phyloP scores from a whole-genome alignment of 441 rosid species.

The Biscutella auriculata region DNA sequence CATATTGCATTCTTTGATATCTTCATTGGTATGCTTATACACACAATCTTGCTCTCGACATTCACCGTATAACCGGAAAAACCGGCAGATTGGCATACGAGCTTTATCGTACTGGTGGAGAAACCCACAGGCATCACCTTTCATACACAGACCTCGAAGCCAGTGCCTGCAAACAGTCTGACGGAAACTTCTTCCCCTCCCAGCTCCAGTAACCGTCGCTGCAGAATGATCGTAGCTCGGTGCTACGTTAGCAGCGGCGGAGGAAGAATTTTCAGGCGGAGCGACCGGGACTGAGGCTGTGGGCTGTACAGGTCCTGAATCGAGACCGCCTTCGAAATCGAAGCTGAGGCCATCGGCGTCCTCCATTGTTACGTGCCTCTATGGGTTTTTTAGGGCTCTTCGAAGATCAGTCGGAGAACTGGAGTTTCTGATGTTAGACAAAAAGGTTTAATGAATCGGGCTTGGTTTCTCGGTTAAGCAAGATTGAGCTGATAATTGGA shows the following conservation, averaged over 20 bases:
- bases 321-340: slow-evolving; percentile 93
- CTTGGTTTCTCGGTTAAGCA: neutral
- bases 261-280: slow-evolving; percentile 26
- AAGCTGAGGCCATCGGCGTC: slow-evolving; percentile 91
- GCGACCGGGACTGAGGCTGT: slow-evolving; percentile 40
- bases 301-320: slow-evolving; percentile 39
- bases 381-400: neutral
- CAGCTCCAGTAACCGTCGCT: slow-evolving; percentile 23
- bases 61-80: slow-evolving; percentile 80
- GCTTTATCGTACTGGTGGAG: slow-evolving; percentile 96
- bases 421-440: neutral
- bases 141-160: slow-evolving; percentile 97
- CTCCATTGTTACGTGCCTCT: slow-evolving; percentile 39
- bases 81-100: slow-evolving; percentile 93
- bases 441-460: neutral
- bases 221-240: slow-evolving; percentile 17
- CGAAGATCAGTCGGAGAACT: neutral
- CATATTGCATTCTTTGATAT: slow-evolving; percentile 98
- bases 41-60: slow-evolving; percentile 98
- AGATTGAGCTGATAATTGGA: neutral
- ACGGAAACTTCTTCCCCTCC: slow-evolving; percentile 72
- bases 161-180: slow-evolving; percentile 99
- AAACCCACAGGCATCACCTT: slow-evolving; percentile 95
- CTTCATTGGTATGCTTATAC: slow-evolving; percentile 92
- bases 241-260: slow-evolving; percentile 12